Conservation (phyloP, 176 grass and related monocot species). For the Puya raimondii region DNA sequence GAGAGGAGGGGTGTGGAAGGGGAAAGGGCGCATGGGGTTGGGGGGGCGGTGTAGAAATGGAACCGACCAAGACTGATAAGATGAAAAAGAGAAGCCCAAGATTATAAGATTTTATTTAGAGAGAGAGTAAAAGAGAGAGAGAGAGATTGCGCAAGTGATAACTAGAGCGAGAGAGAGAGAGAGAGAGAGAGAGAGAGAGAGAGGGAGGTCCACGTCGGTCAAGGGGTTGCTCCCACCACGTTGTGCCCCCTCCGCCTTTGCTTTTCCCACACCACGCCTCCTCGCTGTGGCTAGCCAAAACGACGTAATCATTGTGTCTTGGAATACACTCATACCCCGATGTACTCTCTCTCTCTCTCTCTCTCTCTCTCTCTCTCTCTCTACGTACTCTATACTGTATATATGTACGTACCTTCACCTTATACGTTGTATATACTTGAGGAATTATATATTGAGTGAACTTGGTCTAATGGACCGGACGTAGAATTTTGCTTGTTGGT, state of each 20-base stretch:
- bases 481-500: no score
- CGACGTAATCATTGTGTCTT: conserved; percentile 97
- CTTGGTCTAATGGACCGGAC: no score
- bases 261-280: conserved; percentile 80
- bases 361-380: conserved; percentile 6
- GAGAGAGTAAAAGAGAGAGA: conserved; percentile 4
- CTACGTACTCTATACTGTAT: not conserved
- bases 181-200: not conserved
- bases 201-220: conserved; percentile 35
- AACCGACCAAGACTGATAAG: conserved; percentile 40
- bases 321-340: conserved; percentile 55
- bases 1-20: conserved; percentile 8
- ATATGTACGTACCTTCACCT: not conserved
- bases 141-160: not conserved
- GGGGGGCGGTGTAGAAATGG: conserved; percentile 38
- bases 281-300: conserved; percentile 41
- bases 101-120: conserved; percentile 18
- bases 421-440: no score
- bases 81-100: conserved; percentile 24
- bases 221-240: conserved; percentile 37
- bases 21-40: conserved; percentile 13
- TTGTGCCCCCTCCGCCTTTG: conserved; percentile 39
- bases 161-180: not conserved
- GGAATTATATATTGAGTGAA: no score
- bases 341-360: conserved; percentile 15